Conservation (phyloP, 1,284 basidiomycete genomes). For the Heterobasidion annosum region DNA sequence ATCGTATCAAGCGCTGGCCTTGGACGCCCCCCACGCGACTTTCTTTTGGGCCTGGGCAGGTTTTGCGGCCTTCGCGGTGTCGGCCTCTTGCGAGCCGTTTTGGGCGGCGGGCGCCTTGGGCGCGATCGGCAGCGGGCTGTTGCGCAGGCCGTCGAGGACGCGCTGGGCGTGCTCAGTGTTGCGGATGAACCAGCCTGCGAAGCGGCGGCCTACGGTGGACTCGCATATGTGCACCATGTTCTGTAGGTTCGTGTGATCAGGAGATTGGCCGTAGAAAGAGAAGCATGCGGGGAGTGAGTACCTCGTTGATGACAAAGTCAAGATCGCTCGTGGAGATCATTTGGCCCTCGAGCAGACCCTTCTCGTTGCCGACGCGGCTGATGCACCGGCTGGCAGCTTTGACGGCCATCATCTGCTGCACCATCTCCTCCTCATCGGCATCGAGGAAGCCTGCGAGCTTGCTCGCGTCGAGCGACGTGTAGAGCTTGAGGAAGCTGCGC, state of each 20-base stretch:
- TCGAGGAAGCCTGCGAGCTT: slow-evolving; percentile 91
- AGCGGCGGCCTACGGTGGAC: slow-evolving; percentile 85
- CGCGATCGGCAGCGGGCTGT: slow-evolving; percentile 48
- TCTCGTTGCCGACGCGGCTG: slow-evolving; percentile 42
- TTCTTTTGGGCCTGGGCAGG: slow-evolving; percentile 24
- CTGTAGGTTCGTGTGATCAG: slow-evolving; percentile 26
- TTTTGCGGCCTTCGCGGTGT: slow-evolving; percentile 11
- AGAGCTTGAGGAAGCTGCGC: slow-evolving; percentile 89
- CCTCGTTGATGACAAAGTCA: slow-evolving; percentile 92
- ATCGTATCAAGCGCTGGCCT: not conserved
- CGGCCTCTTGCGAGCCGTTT: not conserved
- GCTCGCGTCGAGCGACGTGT: slow-evolving; percentile 86
- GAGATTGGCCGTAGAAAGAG: not conserved
- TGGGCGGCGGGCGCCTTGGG: slow-evolving; percentile 8
- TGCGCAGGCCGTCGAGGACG: slow-evolving; percentile 71
- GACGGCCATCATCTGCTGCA: slow-evolving; percentile 96
- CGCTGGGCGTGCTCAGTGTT: slow-evolving; percentile 87
- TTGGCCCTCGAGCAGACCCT: slow-evolving; percentile 77
- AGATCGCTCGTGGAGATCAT: slow-evolving; percentile 87
- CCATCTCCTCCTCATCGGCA: slow-evolving; percentile 86
- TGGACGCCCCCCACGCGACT: not conserved
- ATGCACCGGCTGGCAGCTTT: slow-evolving; percentile 81
- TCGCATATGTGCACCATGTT: slow-evolving; percentile 96
- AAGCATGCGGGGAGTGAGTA: slow-evolving; percentile 25
- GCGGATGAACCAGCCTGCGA: slow-evolving; percentile 95